Evolutionary conservation across 192 early-diverging fungal genomes (phyloP).

Genomic region (Rhizophagus sp.): DNA sequence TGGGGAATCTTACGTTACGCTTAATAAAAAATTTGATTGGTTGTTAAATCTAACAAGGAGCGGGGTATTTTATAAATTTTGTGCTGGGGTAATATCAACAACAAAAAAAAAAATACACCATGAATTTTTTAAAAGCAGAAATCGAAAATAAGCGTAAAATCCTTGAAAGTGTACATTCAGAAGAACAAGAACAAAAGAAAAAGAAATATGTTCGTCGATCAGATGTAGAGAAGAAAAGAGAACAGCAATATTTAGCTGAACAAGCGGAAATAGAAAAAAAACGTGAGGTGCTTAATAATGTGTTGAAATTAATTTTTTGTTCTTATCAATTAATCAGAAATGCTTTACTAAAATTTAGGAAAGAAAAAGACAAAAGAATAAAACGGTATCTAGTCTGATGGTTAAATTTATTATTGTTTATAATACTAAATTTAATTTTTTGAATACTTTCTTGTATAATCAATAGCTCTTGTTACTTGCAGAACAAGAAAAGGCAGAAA

Average conservation of each 20-base stretch:
- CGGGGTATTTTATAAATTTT: too few species aligned
- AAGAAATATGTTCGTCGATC: conserved; percentile 86
- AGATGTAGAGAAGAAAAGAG: conserved; percentile 70
- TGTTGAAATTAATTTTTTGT: not conserved
- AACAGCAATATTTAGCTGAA: conserved; percentile 58
- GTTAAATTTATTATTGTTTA: not conserved
- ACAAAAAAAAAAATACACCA: not conserved
- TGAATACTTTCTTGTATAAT: not conserved
- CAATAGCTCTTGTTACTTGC: not conserved
- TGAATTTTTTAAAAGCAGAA: conserved; percentile 70
- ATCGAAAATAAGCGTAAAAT: conserved; percentile 76
- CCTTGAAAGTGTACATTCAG: conserved; percentile 37
- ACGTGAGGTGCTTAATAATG: conserved; percentile 35
- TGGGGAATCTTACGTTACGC: too few species aligned
- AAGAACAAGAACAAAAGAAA: conserved; percentile 33
- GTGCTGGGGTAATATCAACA: too few species aligned
- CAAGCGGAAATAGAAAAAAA: conserved; percentile 52
- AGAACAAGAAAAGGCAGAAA: conserved; percentile 35
- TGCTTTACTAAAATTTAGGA: conserved; percentile 9
- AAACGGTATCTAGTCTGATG: conserved; percentile 19
- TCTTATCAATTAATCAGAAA: not conserved
- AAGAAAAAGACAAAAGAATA: conserved; percentile 16
- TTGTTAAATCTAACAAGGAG: too few species aligned
- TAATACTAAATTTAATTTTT: not conserved
- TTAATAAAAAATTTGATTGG: too few species aligned